Conservation (phyloP, 148 eudicot species). For the Chenopodium formosanum region DNA sequence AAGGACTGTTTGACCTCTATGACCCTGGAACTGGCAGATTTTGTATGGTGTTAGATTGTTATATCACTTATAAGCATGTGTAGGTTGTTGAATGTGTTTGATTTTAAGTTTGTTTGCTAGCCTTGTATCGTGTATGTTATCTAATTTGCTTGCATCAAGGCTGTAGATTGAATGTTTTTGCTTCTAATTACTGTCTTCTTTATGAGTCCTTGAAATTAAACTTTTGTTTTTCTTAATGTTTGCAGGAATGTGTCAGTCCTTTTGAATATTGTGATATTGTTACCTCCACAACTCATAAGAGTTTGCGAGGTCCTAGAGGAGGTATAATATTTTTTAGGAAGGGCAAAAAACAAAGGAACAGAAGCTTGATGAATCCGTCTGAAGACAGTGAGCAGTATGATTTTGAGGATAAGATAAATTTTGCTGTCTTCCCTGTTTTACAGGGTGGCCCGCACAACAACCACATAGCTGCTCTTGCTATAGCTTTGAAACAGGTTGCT, state of each 20-base stretch:
- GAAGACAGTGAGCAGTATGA: slow-evolving; percentile 76
- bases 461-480: slow-evolving; percentile 95
- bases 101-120: not conserved
- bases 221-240: not conserved
- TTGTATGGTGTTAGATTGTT: not conserved
- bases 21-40: not conserved
- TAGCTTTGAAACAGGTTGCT: slow-evolving; percentile 88
- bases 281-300: slow-evolving; percentile 94
- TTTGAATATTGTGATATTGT: slow-evolving; percentile 91
- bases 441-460: slow-evolving; percentile 99
- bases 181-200: not conserved
- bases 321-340: slow-evolving; percentile 88
- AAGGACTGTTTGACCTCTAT: not conserved
- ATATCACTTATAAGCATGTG: not conserved
- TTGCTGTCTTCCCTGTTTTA: slow-evolving; percentile 90
- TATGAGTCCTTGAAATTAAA: not conserved
- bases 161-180: not conserved
- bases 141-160: not conserved
- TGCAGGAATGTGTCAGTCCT: slow-evolving; percentile 80
- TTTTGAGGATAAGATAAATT: slow-evolving; percentile 89
- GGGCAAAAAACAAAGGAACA: slow-evolving; percentile 71
- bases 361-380: slow-evolving; percentile 58
- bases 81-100: not conserved
- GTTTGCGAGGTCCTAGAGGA: slow-evolving; percentile 98
- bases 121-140: not conserved